Evolutionary conservation across 257 asterid species (phyloP).

Genomic region (Prunella vulgaris): DNA sequence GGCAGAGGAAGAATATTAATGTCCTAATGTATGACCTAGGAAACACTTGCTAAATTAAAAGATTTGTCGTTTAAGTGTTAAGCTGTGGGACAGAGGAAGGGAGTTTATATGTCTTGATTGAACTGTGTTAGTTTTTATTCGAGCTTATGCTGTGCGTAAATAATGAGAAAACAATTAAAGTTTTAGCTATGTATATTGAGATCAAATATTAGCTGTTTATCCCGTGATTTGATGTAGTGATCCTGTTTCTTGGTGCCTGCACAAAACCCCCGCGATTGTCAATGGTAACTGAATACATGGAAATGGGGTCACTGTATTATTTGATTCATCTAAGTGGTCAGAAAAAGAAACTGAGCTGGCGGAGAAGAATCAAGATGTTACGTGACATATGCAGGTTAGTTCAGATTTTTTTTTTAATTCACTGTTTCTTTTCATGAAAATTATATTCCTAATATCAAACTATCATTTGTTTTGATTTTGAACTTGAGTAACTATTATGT

Average conservation of each 20-base stretch:
- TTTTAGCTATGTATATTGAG: constrained; percentile 2
- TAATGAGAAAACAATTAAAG: neutral
- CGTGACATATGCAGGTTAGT: constrained; percentile 98
- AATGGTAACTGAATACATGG: constrained; percentile 96
- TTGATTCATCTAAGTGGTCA: constrained; percentile 92
- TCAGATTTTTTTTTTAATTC: neutral
- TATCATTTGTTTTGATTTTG: neutral
- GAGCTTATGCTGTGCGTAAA: neutral
- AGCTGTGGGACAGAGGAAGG: neutral
- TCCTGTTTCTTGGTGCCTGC: constrained; percentile 96
- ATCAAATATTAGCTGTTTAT: constrained; percentile 15
- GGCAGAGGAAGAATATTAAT: neutral
- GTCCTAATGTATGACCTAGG: neutral
- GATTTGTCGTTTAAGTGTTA: neutral
- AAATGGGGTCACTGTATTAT: constrained; percentile 88
- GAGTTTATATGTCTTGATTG: neutral
- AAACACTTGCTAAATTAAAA: neutral
- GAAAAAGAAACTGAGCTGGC: constrained; percentile 87
- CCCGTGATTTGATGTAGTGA: constrained; percentile 52
- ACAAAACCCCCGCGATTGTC: constrained; percentile 90
- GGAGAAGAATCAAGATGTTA: constrained; percentile 85
- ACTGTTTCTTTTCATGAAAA: neutral
- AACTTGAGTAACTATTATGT: neutral
- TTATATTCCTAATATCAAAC: neutral
- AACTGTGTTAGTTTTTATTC: neutral